A percentile compares a stretch with the other conserved stretches of the same genome.
phyloP scores from a whole-genome alignment of 257 asterid genomes.

The Vinca minor region DNA sequence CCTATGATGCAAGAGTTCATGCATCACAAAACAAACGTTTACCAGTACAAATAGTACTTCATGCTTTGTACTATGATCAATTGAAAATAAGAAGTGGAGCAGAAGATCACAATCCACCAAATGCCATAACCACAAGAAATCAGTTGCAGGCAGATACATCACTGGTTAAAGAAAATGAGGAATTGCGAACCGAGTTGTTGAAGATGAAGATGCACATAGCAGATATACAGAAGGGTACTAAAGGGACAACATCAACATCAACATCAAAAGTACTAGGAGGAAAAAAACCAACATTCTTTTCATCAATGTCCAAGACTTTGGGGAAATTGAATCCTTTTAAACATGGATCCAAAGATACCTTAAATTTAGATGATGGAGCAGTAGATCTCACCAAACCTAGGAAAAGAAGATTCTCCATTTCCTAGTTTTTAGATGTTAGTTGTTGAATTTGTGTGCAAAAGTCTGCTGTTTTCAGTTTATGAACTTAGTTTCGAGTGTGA shows the following conservation, averaged over 20 bases:
- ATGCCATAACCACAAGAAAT: slow-evolving; percentile 48
- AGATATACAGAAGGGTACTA: slow-evolving; percentile 49
- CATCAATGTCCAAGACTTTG: slow-evolving; percentile 65
- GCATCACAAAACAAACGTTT: slow-evolving; percentile 93
- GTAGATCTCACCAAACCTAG: slow-evolving; percentile 74
- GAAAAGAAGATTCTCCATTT: slow-evolving; percentile 86
- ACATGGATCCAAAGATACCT: slow-evolving; percentile 84
- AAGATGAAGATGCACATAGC: slow-evolving; percentile 80
- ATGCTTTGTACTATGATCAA: slow-evolving; percentile 82
- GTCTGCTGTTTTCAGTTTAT: slow-evolving; percentile 12
- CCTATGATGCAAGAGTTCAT: slow-evolving; percentile 84
- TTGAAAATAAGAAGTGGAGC: slow-evolving; percentile 65
- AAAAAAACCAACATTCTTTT: slow-evolving; percentile 56
- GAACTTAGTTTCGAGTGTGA: neutral
- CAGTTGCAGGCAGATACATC: slow-evolving; percentile 61
- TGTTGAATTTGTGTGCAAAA: too few relatives aligned
- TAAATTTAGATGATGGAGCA: slow-evolving; percentile 44
- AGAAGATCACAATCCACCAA: slow-evolving; percentile 33
- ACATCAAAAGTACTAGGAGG: slow-evolving; percentile 22
- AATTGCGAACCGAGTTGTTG: slow-evolving; percentile 59
- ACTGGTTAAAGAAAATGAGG: slow-evolving; percentile 76
- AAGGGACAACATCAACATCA: slow-evolving; percentile 27
- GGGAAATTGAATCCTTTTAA: slow-evolving; percentile 83
- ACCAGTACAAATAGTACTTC: slow-evolving; percentile 87
- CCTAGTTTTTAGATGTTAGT: slow-evolving; percentile 47